A percentile compares a stretch with the other conserved stretches of the same genome.
phyloP scores from a whole-genome alignment of 495 filamentous ascomycete species.

The Hyaloscypha finlandica region DNA sequence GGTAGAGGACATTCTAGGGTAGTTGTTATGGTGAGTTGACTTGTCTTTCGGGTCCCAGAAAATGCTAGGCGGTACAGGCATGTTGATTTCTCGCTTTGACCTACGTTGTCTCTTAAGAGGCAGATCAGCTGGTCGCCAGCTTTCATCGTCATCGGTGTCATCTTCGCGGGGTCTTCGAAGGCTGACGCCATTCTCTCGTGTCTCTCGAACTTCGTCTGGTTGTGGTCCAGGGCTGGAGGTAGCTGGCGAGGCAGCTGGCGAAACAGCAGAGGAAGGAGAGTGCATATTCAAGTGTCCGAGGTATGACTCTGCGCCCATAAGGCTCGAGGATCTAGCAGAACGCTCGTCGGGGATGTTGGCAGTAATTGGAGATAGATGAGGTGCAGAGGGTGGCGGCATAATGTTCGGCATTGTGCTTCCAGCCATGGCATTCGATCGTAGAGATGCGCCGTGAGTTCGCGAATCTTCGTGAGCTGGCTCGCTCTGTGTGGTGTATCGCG shows the following conservation, averaged over 20 bases:
- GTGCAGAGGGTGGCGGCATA: conserved; percentile 7
- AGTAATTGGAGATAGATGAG: not conserved
- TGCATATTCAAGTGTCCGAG: conserved; percentile 70
- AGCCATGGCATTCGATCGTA: not conserved
- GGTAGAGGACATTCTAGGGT: conserved; percentile 55
- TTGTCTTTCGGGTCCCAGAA: conserved; percentile 53
- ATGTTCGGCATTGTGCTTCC: conserved; percentile 5
- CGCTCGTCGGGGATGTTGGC: conserved; percentile 40
- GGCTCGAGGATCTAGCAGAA: conserved; percentile 45
- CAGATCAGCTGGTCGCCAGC: conserved; percentile 19
- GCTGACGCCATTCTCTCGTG: conserved; percentile 14
- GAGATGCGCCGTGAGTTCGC: not conserved
- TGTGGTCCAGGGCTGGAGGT: conserved; percentile 13
- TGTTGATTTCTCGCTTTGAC: conserved; percentile 50
- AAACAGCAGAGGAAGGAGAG: conserved; percentile 45
- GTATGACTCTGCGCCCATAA: conserved; percentile 67
- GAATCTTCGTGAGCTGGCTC: not conserved
- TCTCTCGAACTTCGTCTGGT: conserved; percentile 1
- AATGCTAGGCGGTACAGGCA: conserved; percentile 46
- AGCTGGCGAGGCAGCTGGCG: conserved; percentile 20
- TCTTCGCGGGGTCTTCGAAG: conserved; percentile 30
- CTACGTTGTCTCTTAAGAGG: conserved; percentile 23
- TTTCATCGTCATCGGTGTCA: conserved; percentile 20
- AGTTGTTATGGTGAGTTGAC: conserved; percentile 51
- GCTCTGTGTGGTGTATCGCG: conserved; percentile 22